Percentiles rank a stretch among this genome's conserved stretches.
These are phyloP conservation scores for Suillus americanus DNA, from an alignment of 768 basidiomycete species.

Conservation along the genomic window DNA sequence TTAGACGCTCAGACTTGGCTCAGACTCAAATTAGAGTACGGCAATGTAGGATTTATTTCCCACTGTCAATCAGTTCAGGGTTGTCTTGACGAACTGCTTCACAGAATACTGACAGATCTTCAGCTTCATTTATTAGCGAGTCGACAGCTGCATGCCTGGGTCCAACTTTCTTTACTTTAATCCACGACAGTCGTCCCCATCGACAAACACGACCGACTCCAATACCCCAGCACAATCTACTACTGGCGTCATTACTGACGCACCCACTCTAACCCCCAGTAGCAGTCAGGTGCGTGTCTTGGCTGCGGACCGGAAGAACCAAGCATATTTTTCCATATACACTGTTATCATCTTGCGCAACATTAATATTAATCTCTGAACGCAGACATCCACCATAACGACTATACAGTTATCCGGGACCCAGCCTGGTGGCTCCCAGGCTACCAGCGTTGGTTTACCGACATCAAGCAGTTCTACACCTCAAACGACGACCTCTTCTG, in stretches of 20 bases:
- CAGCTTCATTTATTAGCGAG: neutral
- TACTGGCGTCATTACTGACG: neutral
- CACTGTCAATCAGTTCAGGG: neutral
- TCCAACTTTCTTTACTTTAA: neutral
- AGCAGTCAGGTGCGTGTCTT: constrained; percentile 1
- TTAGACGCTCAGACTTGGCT: neutral
- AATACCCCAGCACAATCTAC: neutral
- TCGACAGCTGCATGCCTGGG: neutral
- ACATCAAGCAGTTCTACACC: constrained; percentile 1
- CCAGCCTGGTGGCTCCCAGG: neutral
- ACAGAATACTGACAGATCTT: neutral
- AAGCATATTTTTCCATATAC: neutral
- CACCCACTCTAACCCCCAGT: neutral
- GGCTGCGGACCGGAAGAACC: neutral
- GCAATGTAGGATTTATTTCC: neutral
- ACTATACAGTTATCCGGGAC: neutral
- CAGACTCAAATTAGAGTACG: neutral
- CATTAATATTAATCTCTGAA: neutral
- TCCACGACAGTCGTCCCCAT: neutral
- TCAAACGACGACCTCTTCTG: neutral
- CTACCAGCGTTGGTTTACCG: neutral
- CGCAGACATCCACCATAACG: neutral
- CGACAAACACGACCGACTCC: neutral
- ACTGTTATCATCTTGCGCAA: neutral
- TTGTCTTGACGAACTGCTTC: neutral